Percentiles rank a stretch among this genome's conserved stretches.
phyloP scores from a whole-genome alignment of 1,284 basidiomycete genomes.

The Stygiomarasmius scandens region DNA sequence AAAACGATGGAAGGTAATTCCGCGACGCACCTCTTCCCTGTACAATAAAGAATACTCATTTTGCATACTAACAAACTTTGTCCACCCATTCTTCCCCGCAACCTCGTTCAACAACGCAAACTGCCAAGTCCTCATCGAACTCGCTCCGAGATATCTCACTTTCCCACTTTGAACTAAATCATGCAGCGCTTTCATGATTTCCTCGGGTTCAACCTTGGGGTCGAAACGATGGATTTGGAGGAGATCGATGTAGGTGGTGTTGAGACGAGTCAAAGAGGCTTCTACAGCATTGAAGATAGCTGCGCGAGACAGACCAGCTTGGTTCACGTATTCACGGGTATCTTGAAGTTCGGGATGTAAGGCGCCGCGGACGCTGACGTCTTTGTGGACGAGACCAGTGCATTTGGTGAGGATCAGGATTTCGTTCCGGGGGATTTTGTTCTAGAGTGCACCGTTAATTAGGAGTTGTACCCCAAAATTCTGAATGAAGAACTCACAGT shows the following conservation, averaged over 20 bases:
- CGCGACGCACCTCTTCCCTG: slow-evolving; percentile 33
- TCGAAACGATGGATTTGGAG: no score
- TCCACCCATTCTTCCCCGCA: slow-evolving; percentile 24
- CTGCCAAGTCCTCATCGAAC: slow-evolving; percentile 37
- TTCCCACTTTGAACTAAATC: no score
- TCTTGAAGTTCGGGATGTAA: slow-evolving; percentile 14
- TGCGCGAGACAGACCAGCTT: slow-evolving; percentile 36
- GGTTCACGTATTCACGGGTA: slow-evolving; percentile 36
- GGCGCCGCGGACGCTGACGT: slow-evolving; percentile 7
- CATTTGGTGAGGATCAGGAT: slow-evolving; percentile 38
- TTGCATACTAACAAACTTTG: slow-evolving; percentile 32
- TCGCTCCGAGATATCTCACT: slow-evolving; percentile 45
- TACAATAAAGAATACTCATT: slow-evolving; percentile 33
- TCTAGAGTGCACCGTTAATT: slow-evolving; percentile 22
- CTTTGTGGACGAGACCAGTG: slow-evolving; percentile 17
- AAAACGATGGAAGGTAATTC: not conserved
- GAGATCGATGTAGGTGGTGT: no score
- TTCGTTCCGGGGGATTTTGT: slow-evolving; percentile 48
- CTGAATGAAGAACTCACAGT: slow-evolving; percentile 1
- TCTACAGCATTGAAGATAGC: slow-evolving; percentile 42
- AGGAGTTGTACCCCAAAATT: not conserved
- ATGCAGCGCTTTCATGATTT: no score
- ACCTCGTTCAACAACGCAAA: slow-evolving; percentile 29
- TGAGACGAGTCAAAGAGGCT: slow-evolving; percentile 32
- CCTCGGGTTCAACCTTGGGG: no score